Conservation (phyloP, 495 filamentous ascomycete species). For the Hyaloscypha hepaticicola region DNA sequence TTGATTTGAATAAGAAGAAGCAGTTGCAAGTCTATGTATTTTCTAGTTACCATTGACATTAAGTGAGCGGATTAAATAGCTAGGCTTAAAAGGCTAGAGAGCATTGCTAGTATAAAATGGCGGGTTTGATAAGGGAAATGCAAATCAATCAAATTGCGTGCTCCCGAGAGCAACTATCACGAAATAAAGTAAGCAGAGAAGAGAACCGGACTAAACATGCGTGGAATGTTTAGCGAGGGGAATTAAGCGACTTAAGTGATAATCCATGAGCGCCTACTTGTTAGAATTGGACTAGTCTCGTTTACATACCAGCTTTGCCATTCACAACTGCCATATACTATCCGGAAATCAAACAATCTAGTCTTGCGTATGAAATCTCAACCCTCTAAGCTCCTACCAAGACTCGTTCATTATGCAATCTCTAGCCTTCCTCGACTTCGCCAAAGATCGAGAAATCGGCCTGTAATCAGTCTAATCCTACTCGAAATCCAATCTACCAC, state of each 20-base stretch:
- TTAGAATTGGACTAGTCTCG: conserved; percentile 3
- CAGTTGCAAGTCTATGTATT: conserved; percentile 12
- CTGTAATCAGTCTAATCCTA: conserved; percentile 28
- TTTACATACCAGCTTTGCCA: conserved; percentile 14
- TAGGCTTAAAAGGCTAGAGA: conserved; percentile 20
- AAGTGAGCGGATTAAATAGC: conserved; percentile 15
- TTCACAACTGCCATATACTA: conserved; percentile 24
- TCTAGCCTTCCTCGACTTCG: conserved; percentile 23
- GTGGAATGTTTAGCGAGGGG: conserved; percentile 21
- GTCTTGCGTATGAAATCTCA: conserved; percentile 24
- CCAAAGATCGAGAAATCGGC: conserved; percentile 28
- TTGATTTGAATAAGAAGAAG: conserved; percentile 10
- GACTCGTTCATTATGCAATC: no score
- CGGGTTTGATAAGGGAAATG: conserved; percentile 17
- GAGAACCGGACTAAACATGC: conserved; percentile 22
- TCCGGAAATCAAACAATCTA: conserved; percentile 22
- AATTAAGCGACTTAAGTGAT: conserved; percentile 28
- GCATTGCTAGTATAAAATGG: conserved; percentile 15
- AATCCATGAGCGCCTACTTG: conserved; percentile 5
- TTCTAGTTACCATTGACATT: conserved; percentile 22
- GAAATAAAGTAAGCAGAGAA: conserved; percentile 19
- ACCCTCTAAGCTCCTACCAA: no score
- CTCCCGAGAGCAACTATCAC: conserved; percentile 25
- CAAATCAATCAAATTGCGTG: conserved; percentile 25
- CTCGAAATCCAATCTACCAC: no score